These are phyloP conservation scores for Yamadazyma trypodendri DNA, from an alignment of 1,139 yeast species.

Conservation along the genomic window DNA sequence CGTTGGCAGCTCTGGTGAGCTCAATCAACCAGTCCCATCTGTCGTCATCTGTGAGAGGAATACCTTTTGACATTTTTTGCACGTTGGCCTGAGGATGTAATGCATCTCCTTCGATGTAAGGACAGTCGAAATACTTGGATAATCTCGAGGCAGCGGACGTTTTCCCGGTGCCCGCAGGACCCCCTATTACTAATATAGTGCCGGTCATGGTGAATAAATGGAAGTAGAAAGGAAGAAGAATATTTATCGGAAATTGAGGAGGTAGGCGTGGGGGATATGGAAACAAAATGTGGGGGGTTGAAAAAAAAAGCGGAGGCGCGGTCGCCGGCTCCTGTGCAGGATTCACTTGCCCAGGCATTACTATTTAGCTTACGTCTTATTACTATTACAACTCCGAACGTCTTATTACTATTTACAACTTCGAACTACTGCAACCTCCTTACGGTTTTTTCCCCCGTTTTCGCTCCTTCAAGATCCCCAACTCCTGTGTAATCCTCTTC, in stretches of 20 bases:
- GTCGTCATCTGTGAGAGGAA: constrained; percentile 84
- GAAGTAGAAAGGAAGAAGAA: neutral
- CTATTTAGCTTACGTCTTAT: no score
- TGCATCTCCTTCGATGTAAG: constrained; percentile 81
- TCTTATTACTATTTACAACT: no score
- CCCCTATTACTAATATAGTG: constrained; percentile 58
- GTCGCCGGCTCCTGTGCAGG: no score
- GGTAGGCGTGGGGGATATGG: constrained; percentile 6
- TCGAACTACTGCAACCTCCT: no score
- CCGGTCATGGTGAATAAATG: constrained; percentile 13
- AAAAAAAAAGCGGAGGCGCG: no score
- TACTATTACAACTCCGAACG: neutral
- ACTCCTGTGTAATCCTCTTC: constrained; percentile 61
- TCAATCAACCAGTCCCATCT: constrained; percentile 83
- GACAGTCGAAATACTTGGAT: constrained; percentile 42
- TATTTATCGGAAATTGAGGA: constrained; percentile 1
- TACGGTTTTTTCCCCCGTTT: constrained; percentile 11
- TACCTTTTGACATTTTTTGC: constrained; percentile 76
- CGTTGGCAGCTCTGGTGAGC: constrained; percentile 44
- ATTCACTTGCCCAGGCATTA: no score
- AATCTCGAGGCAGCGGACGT: constrained; percentile 69
- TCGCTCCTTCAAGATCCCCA: constrained; percentile 36
- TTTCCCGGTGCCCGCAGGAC: constrained; percentile 95
- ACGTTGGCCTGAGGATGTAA: constrained; percentile 74
- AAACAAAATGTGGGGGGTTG: no score